Evolutionary conservation across 768 basidiomycete genomes (phyloP).

Genomic region (Lentinula aciculospora): DNA sequence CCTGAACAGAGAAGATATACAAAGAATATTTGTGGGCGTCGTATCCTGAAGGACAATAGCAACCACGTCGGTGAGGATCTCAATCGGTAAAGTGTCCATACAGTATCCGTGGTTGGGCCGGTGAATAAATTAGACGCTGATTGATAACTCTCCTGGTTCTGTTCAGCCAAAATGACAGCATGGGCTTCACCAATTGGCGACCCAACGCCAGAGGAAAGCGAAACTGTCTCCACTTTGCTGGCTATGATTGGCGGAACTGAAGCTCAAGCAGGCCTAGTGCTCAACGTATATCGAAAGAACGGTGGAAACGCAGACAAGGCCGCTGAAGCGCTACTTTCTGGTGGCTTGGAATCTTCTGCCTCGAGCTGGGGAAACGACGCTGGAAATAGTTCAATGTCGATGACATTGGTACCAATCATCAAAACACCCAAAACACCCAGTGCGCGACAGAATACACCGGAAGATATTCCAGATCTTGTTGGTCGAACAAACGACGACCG

Average conservation of each 20-base stretch:
- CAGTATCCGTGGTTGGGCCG: background rate
- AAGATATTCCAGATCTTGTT: background rate
- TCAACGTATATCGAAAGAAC: background rate
- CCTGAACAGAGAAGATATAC: constrained; percentile 15
- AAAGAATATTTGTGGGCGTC: constrained; percentile 13
- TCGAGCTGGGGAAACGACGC: no score
- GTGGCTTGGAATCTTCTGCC: background rate
- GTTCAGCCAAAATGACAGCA: background rate
- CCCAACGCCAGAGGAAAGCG: background rate
- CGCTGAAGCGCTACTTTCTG: background rate
- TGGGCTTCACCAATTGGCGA: background rate
- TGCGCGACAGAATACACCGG: background rate
- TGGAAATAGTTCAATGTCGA: background rate
- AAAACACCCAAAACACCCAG: background rate
- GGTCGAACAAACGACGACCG: background rate
- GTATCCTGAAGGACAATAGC: background rate
- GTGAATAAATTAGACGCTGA: background rate
- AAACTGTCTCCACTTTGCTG: background rate
- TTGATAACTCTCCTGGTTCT: background rate
- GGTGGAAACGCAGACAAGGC: background rate
- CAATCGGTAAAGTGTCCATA: background rate
- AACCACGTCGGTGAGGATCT: constrained; percentile 2
- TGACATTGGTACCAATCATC: background rate
- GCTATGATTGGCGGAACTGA: background rate
- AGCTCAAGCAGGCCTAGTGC: background rate